Evolutionary conservation across 2,329 filamentous ascomycete genomes (phyloP), one percentile per base, ranked within the genome.

Genomic region (Apiospora kogelbergensis): DNA sequence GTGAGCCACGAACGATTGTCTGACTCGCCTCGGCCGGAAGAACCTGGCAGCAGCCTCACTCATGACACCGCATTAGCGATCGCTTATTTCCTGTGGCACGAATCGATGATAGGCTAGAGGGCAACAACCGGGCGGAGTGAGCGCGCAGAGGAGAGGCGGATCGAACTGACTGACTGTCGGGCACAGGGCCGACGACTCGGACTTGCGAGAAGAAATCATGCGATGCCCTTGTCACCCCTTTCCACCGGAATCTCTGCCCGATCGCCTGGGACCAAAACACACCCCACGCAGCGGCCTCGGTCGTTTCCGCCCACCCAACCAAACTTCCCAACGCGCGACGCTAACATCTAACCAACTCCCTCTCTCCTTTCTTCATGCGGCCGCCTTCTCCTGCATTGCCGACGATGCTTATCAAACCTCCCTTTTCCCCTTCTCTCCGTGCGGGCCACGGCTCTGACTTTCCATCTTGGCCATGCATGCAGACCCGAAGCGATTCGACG

Each of bases 191-290:
- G n/a, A n/a, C n/a, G n/a, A n/a, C n/a, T n/a, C n/a, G n/a, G n/a
- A n/a, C n/a, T n/a, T n/a, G n/a, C n/a, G n/a, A n/a, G n/a, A n/a
- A n/a, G n/a, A n/a, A n/a, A 10, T 42, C 40, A 15, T 42, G 40
- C 40, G 3, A 33, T 37, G 53, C 26, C 53, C 40, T 41, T 22
- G 30, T 30, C 30, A 60, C 53, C 53, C 53, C 40, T 15, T 15
- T 33, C n/a, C 48, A n/a, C 33, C 53, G 53, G 53, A 60, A 60
- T 60, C 26, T 60, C 53, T 60, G 53, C 53, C 53, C 53, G 53
- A 60, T 60, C 30, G 53, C 53, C 53, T 60, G 53, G 53, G 53
- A 22, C 53, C 53, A 60, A 42, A 42, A n/a, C 53, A 37, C 53
- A 26, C 53, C 53, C n/a, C 53, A 30, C 53, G 3, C 40, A 15